Evolutionary conservation across 2,329 filamentous ascomycete species (phyloP).

Genomic region (Polytolypa hystricis): DNA sequence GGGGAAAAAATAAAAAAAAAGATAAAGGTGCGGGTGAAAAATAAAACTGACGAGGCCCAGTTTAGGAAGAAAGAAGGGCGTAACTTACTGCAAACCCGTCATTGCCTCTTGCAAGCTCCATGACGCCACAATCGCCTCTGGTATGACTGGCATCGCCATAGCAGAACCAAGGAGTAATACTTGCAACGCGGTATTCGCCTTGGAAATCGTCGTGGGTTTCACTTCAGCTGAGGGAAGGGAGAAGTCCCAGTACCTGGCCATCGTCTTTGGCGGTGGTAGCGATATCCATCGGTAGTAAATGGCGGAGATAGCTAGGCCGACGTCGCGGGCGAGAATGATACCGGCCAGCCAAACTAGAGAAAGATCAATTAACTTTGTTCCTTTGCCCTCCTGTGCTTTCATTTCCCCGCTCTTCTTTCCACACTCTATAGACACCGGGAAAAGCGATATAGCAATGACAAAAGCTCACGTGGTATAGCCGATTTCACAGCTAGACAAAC

Average conservation of each 20-base stretch:
- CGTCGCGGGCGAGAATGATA: slow-evolving; percentile 84
- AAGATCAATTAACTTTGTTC: not conserved
- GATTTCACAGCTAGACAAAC: slow-evolving; percentile 76
- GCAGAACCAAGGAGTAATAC: slow-evolving; percentile 75
- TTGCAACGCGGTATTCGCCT: slow-evolving; percentile 86
- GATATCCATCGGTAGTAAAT: slow-evolving; percentile 96
- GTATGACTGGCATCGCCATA: slow-evolving; percentile 66
- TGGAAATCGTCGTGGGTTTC: slow-evolving; percentile 34
- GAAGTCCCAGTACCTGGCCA: slow-evolving; percentile 93
- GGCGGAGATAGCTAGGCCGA: slow-evolving; percentile 69
- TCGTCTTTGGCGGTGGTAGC: slow-evolving; percentile 84
- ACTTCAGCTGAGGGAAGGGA: slow-evolving; percentile 53
- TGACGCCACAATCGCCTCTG: slow-evolving; percentile 41
- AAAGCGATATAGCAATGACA: too few species aligned
- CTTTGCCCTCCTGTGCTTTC: not conserved
- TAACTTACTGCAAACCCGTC: slow-evolving; percentile 26
- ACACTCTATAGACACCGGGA: too few species aligned
- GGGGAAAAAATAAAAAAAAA: slow-evolving; percentile 1
- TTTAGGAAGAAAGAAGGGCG: too few species aligned
- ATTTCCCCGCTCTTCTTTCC: too few species aligned
- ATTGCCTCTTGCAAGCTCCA: slow-evolving; percentile 53
- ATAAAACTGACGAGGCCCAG: not conserved
- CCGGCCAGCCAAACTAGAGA: slow-evolving; percentile 65
- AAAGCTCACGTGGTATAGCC: slow-evolving; percentile 62
- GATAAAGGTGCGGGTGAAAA: not conserved